Base-by-base conservation (phyloP, 768 basidiomycete genomes). In the Amanita polypyramis region DNA sequence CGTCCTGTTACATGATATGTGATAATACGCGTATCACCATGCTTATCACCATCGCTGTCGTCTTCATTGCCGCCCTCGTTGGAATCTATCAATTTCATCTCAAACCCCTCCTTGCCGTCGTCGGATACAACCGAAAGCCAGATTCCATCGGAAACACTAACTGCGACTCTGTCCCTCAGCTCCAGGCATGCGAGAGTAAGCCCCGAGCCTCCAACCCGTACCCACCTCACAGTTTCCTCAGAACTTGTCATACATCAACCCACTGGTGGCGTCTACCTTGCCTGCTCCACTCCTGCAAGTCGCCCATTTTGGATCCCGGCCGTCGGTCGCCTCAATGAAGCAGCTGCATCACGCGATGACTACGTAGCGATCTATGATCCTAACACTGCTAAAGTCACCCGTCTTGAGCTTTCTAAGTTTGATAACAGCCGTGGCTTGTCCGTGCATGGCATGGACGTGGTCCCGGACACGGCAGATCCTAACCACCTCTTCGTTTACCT, bases 161-260 rank as follows among this genome's bases (percentile, higher is more conserved):
- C 29, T 85, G 84, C 61, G 68, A 55, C 19, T 62, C 57, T 0
- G 63, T 82, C 14, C 69, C 73, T 5, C 70, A 74, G n/a, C 61
- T 84, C 15, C 63, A 77, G 50, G 83, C 80, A 19, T 85, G 83
- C 54, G 82, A 85, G 65, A 83, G 83, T 82, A 55, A 20, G 73
- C 60, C 4, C 10, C 39, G n/a, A 21, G 39, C 38, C 40, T 11
- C 34, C 27, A 6, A 11, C 34, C 25, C 12, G 35, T 43, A 35
- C 19, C 42, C 23, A 44, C 20, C 34, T 14, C 27, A 29, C 33
- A 8, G 27, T 34, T 11, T 45, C 15, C 21, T 5, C 52, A 84
- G 81, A 83, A 57, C 58, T 76, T 23, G 70, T 79, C 3, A 62
- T 82, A n/a, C 80, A 82, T 48, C 68, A 74, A 39, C 68, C 76